Evolutionary conservation across 148 eudicot genomes (phyloP).

Genomic region (Fallopia convolvulus): DNA sequence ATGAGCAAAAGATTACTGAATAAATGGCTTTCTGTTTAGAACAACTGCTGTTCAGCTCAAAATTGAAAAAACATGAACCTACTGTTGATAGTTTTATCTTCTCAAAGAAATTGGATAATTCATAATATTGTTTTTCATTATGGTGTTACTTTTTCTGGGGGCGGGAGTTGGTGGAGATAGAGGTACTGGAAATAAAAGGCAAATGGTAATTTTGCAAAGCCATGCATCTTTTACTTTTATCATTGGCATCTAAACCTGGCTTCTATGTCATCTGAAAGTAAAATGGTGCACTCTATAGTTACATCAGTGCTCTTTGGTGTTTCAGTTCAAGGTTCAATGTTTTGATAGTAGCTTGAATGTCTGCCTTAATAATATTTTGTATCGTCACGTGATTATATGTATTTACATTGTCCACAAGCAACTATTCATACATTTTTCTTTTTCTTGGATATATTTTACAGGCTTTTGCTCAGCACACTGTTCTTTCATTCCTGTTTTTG

Average conservation of each 20-base stretch:
- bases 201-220: background rate
- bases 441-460: conserved; percentile 19
- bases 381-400: background rate
- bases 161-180: background rate
- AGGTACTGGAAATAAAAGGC: background rate
- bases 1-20: background rate
- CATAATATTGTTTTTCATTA: background rate
- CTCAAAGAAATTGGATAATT: background rate
- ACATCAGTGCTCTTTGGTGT: background rate
- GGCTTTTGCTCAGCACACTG: conserved; percentile 86
- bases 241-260: background rate
- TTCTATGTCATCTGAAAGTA: background rate
- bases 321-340: background rate
- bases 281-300: background rate
- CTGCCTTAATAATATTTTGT: background rate
- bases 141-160: background rate
- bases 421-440: background rate
- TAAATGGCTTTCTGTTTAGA: background rate
- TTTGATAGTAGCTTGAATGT: background rate
- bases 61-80: background rate
- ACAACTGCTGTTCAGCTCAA: background rate
- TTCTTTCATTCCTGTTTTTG: conserved; percentile 66
- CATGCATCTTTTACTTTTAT: background rate
- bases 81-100: background rate
- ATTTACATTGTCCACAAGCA: background rate